A percentile compares a stretch with the other conserved stretches of the same genome.
Evolutionary conservation across 2,329 filamentous ascomycete species (phyloP).

Genomic region (Trichoderma oligosporum): DNA sequence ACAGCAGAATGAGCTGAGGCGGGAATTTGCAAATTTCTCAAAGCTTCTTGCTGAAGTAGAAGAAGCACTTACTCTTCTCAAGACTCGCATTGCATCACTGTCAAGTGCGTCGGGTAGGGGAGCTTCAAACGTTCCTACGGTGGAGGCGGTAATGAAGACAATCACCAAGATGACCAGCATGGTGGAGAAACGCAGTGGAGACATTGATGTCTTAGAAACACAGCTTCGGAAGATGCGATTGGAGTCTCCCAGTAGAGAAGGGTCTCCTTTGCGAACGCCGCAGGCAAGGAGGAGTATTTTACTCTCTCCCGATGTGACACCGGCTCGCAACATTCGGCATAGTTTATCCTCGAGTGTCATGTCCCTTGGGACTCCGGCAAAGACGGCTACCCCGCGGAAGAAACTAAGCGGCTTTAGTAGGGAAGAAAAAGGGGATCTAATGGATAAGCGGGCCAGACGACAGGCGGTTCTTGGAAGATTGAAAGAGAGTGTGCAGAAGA

Average conservation of each 20-base stretch:
- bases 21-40: constrained; percentile 69
- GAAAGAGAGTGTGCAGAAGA: constrained; percentile 46
- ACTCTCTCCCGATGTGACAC: constrained; percentile 43
- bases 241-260: constrained; percentile 42
- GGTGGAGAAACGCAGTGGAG: constrained; percentile 85
- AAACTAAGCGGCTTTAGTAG: constrained; percentile 59
- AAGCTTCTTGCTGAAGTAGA: constrained; percentile 74
- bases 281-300: constrained; percentile 37
- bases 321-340: constrained; percentile 41
- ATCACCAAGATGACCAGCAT: constrained; percentile 90
- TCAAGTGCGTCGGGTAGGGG: constrained; percentile 47
- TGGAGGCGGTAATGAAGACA: constrained; percentile 87
- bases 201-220: constrained; percentile 84
- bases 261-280: constrained; percentile 40
- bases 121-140: constrained; percentile 64
- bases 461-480: constrained; percentile 52
- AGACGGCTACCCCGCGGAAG: constrained; percentile 51
- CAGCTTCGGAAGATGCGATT: constrained; percentile 74
- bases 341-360: constrained; percentile 36
- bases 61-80: constrained; percentile 72
- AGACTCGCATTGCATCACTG: constrained; percentile 66
- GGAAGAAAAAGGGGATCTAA: constrained; percentile 55
- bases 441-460: constrained; percentile 51
- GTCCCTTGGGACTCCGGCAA: constrained; percentile 39
- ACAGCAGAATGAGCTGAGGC: constrained; percentile 78